phyloP scores from a whole-genome alignment of 192 early-diverging fungal species.

The Kappamyces sp. region DNA sequence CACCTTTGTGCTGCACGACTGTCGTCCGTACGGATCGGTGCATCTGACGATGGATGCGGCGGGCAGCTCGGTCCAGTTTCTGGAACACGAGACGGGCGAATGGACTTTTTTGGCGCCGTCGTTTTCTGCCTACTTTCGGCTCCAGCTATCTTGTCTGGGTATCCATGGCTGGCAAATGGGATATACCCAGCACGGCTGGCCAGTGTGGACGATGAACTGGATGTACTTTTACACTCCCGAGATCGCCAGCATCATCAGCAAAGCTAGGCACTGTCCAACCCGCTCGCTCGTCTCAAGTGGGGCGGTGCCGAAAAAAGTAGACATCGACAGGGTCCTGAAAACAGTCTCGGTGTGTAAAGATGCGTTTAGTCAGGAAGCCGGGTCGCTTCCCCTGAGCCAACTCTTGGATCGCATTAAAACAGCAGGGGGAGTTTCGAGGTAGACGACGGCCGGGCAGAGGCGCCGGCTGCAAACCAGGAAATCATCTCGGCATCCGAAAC shows the following conservation, averaged over 20 bases:
- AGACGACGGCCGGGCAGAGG: no score
- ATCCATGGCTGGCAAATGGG: conserved; percentile 17
- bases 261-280: no score
- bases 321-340: no score
- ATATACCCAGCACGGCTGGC: conserved; percentile 1
- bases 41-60: conserved; percentile 2
- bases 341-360: no score
- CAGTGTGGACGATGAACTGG: conserved; percentile 13
- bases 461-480: conserved; percentile 1
- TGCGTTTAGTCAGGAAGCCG: no score
- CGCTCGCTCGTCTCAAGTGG: no score
- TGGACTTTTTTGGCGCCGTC: conserved; percentile 1
- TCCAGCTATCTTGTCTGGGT: not conserved
- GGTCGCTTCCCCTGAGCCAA: no score
- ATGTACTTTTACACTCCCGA: conserved; percentile 20
- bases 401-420: no score
- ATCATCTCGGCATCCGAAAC: conserved; percentile 10
- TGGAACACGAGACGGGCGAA: not conserved
- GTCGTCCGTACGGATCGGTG: conserved; percentile 8
- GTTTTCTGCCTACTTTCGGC: conserved; percentile 10
- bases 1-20: conserved; percentile 12
- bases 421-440: no score
- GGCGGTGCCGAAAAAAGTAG: no score
- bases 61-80: not conserved
- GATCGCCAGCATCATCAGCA: not conserved